Conservation (phyloP, 2,329 filamentous ascomycete genomes). For the Aureobasidium melanogenum region DNA sequence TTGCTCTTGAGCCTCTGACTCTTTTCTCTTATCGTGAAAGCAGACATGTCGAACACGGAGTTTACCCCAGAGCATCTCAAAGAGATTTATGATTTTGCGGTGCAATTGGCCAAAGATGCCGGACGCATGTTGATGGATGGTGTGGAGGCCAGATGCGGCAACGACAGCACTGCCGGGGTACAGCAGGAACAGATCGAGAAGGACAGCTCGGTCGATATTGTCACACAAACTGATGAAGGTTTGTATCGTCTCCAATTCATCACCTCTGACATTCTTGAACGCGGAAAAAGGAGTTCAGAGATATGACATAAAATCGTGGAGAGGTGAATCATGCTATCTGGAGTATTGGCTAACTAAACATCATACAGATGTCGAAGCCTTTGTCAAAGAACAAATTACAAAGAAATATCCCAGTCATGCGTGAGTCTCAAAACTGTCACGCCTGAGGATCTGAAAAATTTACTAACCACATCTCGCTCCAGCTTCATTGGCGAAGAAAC, state of each 20-base stretch:
- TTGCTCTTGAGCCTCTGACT: not conserved
- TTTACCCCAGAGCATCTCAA: conserved; percentile 40
- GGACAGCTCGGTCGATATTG: conserved; percentile 66
- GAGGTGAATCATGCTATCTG: not conserved
- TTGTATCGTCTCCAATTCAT: conserved; percentile 14
- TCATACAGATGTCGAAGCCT: conserved; percentile 57
- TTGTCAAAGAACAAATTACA: conserved; percentile 53
- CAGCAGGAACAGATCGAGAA: conserved; percentile 48
- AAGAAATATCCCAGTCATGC: conserved; percentile 56
- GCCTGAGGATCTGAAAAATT: no score
- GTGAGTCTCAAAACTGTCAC: no score
- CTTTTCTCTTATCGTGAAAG: not conserved
- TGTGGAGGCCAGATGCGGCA: conserved; percentile 46
- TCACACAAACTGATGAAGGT: conserved; percentile 69
- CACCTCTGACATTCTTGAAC: not conserved
- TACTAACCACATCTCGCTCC: not conserved
- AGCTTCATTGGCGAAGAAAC: conserved; percentile 72
- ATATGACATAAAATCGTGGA: not conserved
- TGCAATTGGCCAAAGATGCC: conserved; percentile 61
- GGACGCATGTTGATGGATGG: conserved; percentile 58
- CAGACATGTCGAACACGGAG: conserved; percentile 2
- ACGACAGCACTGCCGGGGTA: conserved; percentile 28
- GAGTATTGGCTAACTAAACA: not conserved
- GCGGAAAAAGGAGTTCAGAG: no score
- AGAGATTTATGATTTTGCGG: conserved; percentile 60